Conservation (phyloP, 208 protist genomes). For the Leishmania major region DNA sequence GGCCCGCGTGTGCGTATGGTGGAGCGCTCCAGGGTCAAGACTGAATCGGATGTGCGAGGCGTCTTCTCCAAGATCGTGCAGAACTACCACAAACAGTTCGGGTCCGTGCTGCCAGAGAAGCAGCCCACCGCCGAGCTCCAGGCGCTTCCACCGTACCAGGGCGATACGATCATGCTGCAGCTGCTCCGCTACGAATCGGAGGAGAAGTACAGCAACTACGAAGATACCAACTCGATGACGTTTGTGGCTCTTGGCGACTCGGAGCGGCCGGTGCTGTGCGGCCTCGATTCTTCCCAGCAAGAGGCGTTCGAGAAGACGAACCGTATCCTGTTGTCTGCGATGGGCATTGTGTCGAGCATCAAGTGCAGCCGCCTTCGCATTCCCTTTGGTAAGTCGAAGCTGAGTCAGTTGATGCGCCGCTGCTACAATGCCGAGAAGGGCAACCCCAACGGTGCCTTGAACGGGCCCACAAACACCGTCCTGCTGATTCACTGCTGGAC, state of each 20-base stretch:
- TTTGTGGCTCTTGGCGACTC: slow-evolving; percentile 85
- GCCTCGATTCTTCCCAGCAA: slow-evolving; percentile 71
- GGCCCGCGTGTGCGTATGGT: slow-evolving; percentile 85
- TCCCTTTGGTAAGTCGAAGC: slow-evolving; percentile 92
- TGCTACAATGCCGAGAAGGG: slow-evolving; percentile 92
- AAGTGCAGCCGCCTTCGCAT: slow-evolving; percentile 90
- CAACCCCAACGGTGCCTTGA: slow-evolving; percentile 66
- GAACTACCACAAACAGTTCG: slow-evolving; percentile 86
- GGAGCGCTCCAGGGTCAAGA: slow-evolving; percentile 61
- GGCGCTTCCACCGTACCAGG: slow-evolving; percentile 84
- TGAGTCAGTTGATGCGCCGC: slow-evolving; percentile 88
- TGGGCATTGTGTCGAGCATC: slow-evolving; percentile 89
- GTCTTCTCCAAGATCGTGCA: slow-evolving; percentile 64
- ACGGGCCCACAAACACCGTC: slow-evolving; percentile 75
- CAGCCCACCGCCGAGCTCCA: slow-evolving; percentile 82
- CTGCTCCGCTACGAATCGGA: slow-evolving; percentile 83
- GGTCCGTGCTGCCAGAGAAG: slow-evolving; percentile 71
- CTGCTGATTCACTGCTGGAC: slow-evolving; percentile 88
- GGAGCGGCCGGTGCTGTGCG: slow-evolving; percentile 88
- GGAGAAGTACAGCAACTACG: slow-evolving; percentile 57
- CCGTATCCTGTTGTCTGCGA: slow-evolving; percentile 69
- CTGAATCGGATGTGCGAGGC: slow-evolving; percentile 49
- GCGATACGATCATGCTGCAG: slow-evolving; percentile 84
- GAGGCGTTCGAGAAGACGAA: slow-evolving; percentile 80
- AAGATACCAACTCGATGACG: slow-evolving; percentile 85